Evolutionary conservation across 345 rosid species (phyloP).

Genomic region (Odontarrhena argentea): DNA sequence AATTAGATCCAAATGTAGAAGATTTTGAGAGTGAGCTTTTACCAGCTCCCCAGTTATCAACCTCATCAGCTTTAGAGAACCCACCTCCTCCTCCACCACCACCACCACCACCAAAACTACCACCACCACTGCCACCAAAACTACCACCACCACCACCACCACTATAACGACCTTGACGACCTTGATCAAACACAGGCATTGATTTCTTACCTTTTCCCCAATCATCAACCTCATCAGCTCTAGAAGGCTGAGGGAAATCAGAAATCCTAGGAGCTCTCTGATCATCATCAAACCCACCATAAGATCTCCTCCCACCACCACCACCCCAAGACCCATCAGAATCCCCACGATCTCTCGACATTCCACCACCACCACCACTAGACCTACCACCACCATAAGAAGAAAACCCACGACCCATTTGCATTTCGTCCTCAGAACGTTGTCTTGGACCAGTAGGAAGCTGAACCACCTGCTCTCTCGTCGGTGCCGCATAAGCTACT

Average conservation of each 20-base stretch:
- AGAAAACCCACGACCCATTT: conserved; percentile 77
- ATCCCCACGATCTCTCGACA: conserved; percentile 55
- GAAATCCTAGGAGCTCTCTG: conserved; percentile 83
- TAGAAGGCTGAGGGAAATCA: conserved; percentile 74
- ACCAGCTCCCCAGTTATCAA: conserved; percentile 71
- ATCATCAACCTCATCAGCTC: conserved; percentile 91
- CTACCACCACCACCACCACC: conserved; percentile 53
- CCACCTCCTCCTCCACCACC: conserved; percentile 44
- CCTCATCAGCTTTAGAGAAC: conserved; percentile 79
- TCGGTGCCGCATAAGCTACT: conserved; percentile 46
- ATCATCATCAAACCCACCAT: conserved; percentile 84
- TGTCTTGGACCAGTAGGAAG: conserved; percentile 97
- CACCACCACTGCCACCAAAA: conserved; percentile 30
- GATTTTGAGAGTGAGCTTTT: conserved; percentile 57
- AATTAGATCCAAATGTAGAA: conserved; percentile 67
- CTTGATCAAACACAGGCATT: conserved; percentile 56
- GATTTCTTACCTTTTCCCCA: conserved; percentile 79
- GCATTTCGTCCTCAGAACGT: conserved; percentile 88
- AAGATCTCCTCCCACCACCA: conserved; percentile 59
- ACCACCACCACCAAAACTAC: conserved; percentile 16
- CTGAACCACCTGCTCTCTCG: conserved; percentile 74
- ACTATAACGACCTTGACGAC: conserved; percentile 59
- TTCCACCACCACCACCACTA: conserved; percentile 45
- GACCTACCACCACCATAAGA: conserved; percentile 51
- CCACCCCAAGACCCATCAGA: conserved; percentile 61